Percentiles rank a stretch among this genome's conserved stretches.
Evolutionary conservation across 495 filamentous ascomycete species (phyloP).

Genomic region (Aspergillus panamensis): DNA sequence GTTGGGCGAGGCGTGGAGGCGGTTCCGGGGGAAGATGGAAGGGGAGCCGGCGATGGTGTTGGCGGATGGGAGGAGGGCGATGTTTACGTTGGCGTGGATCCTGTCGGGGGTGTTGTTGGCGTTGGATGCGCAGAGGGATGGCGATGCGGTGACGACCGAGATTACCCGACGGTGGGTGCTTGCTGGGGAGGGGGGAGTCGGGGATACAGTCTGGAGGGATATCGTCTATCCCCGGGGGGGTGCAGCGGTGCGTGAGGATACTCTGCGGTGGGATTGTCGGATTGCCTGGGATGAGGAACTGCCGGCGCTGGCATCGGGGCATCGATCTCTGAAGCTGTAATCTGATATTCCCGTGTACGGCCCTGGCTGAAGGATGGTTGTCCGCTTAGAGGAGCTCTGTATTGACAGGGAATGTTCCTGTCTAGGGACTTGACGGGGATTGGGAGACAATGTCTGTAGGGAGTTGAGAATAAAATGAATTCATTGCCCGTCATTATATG

Average conservation of each 20-base stretch:
- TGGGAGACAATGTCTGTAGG: too few species aligned
- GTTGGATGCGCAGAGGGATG: slow-evolving; percentile 32
- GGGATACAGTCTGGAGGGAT: slow-evolving; percentile 31
- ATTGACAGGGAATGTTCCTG: too few species aligned
- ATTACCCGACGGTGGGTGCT: slow-evolving; percentile 37
- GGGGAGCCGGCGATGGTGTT: slow-evolving; percentile 14
- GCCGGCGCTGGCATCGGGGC: slow-evolving; percentile 26
- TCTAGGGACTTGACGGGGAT: too few species aligned
- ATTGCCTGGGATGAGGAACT: slow-evolving; percentile 35
- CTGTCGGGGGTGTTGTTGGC: slow-evolving; percentile 29
- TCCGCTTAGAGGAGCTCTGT: too few species aligned
- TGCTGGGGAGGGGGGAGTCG: slow-evolving; percentile 28
- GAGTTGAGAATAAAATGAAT: too few species aligned
- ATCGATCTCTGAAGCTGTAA: slow-evolving; percentile 27
- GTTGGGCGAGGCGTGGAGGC: not conserved
- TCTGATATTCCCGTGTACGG: too few species aligned
- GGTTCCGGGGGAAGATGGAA: slow-evolving; percentile 17
- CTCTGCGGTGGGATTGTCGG: slow-evolving; percentile 32
- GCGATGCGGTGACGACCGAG: slow-evolving; percentile 27
- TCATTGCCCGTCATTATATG: too few species aligned
- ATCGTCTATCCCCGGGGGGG: slow-evolving; percentile 17
- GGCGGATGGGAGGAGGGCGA: slow-evolving; percentile 34
- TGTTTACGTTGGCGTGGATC: slow-evolving; percentile 38
- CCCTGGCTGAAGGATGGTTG: too few species aligned
- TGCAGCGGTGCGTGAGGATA: slow-evolving; percentile 12